phyloP scores from a whole-genome alignment of 495 filamentous ascomycete species.

The Staphylotrichum longicolle region DNA sequence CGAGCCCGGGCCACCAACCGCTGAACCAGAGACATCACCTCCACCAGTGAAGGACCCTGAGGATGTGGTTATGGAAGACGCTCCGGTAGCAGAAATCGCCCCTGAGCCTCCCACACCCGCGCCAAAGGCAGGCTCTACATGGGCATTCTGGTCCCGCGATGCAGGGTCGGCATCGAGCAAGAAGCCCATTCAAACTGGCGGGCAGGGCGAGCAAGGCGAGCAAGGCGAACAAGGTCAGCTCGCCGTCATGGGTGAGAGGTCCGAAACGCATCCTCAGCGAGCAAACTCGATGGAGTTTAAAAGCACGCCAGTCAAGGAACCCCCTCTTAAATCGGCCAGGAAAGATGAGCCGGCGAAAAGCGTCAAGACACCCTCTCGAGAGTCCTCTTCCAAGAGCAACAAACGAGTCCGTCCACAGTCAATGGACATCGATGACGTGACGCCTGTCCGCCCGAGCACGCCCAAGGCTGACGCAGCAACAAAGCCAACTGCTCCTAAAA shows the following conservation, averaged over 20 bases:
- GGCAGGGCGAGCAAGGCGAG: background rate
- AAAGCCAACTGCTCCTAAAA: slow-evolving; percentile 30
- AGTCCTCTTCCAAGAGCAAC: slow-evolving; percentile 40
- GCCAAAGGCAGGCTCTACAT: slow-evolving; percentile 61
- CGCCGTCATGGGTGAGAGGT: slow-evolving; percentile 64
- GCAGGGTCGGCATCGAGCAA: slow-evolving; percentile 43
- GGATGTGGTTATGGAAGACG: slow-evolving; percentile 42
- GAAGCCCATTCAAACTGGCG: slow-evolving; percentile 12
- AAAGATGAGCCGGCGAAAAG: slow-evolving; percentile 29
- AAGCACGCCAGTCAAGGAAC: slow-evolving; percentile 41
- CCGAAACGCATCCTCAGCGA: slow-evolving; percentile 59
- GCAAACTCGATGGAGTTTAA: slow-evolving; percentile 55
- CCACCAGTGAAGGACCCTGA: slow-evolving; percentile 33
- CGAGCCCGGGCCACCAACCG: slow-evolving; percentile 19
- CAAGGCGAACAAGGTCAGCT: slow-evolving; percentile 60
- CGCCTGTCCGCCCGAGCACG: slow-evolving; percentile 35
- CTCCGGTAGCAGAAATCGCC: slow-evolving; percentile 27
- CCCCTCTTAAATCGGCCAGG: slow-evolving; percentile 30
- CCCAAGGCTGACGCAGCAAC: slow-evolving; percentile 37
- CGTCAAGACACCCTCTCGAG: slow-evolving; percentile 29
- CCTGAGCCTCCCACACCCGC: slow-evolving; percentile 31
- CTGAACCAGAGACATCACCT: slow-evolving; percentile 21
- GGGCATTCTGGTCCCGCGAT: slow-evolving; percentile 84
- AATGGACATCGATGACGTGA: slow-evolving; percentile 46
- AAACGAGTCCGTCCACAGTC: slow-evolving; percentile 51